These are phyloP conservation scores for Naematelia encephala DNA, from an alignment of 768 basidiomycete species.

Conservation along the genomic window DNA sequence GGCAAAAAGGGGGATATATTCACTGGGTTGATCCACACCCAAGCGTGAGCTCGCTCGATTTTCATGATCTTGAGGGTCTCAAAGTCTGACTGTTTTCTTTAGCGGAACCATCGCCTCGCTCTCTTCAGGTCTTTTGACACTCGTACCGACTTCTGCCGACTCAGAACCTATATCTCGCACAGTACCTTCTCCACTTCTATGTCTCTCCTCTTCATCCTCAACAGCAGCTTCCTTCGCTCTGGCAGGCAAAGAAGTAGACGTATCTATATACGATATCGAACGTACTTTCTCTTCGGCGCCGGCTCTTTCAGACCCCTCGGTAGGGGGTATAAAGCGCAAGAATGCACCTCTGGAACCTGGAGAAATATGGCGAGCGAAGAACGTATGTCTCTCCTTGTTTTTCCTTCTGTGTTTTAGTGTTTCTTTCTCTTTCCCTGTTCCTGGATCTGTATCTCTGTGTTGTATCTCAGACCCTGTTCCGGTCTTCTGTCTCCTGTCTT, in stretches of 20 bases:
- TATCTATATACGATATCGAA: conserved; percentile 46
- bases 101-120: conserved; percentile 33
- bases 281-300: conserved; percentile 26
- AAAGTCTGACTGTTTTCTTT: neutral
- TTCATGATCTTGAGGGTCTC: neutral
- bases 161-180: conserved; percentile 3
- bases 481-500: neutral
- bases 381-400: conserved; percentile 34
- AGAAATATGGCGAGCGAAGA: conserved; percentile 49
- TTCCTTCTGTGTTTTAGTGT: neutral
- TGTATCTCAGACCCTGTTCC: too few species aligned
- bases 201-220: conserved; percentile 23
- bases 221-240: conserved; percentile 28
- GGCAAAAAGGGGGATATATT: conserved; percentile 29
- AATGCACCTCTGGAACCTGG: conserved; percentile 38
- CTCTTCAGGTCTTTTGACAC: conserved; percentile 24
- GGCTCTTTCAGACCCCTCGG: neutral
- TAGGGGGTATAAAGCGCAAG: conserved; percentile 38
- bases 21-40: conserved; percentile 34
- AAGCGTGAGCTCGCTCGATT: conserved; percentile 20
- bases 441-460: too few species aligned
- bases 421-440: neutral
- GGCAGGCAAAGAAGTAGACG: conserved; percentile 49
- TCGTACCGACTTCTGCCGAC: conserved; percentile 9
- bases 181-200: conserved; percentile 24